Evolutionary conservation across 192 early-diverging fungal genomes (phyloP).

Genomic region (Coemansia guatemalensis): DNA sequence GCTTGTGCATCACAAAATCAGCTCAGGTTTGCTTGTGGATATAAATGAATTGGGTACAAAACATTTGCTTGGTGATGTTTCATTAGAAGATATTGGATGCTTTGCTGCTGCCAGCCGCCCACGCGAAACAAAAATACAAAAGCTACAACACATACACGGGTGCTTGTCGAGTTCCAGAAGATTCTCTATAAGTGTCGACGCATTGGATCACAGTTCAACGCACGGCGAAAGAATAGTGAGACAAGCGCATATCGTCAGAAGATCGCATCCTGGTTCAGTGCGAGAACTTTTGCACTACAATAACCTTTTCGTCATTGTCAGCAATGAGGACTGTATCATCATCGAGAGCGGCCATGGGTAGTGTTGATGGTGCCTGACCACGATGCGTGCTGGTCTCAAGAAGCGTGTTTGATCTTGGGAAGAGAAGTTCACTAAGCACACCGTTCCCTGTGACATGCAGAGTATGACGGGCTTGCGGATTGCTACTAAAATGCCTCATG

Average conservation of each 20-base stretch:
- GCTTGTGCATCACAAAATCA: too few relatives aligned
- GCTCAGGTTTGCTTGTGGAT: too few relatives aligned
- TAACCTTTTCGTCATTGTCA: background rate
- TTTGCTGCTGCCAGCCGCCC: too few relatives aligned
- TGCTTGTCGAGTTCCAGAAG: too few relatives aligned
- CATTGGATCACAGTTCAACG: too few relatives aligned
- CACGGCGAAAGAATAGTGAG: too few relatives aligned
- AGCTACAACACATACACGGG: too few relatives aligned
- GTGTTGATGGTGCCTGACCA: background rate
- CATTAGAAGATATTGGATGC: too few relatives aligned
- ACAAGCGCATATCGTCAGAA: background rate
- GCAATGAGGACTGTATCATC: conserved; percentile 9
- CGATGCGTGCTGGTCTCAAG: background rate
- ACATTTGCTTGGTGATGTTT: too few relatives aligned
- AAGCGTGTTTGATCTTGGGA: background rate
- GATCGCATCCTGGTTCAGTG: background rate
- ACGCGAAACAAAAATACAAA: too few relatives aligned
- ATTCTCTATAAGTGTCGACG: too few relatives aligned
- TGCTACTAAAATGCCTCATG: background rate
- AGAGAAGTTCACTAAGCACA: background rate
- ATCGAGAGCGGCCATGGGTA: conserved; percentile 3
- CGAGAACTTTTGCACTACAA: background rate
- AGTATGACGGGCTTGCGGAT: background rate
- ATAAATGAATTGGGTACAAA: too few relatives aligned
- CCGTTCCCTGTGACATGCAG: background rate